Evolutionary conservation across 1,284 basidiomycete genomes (phyloP), one percentile per base, ranked within the genome.

Genomic region (Volvariella volvacea): DNA sequence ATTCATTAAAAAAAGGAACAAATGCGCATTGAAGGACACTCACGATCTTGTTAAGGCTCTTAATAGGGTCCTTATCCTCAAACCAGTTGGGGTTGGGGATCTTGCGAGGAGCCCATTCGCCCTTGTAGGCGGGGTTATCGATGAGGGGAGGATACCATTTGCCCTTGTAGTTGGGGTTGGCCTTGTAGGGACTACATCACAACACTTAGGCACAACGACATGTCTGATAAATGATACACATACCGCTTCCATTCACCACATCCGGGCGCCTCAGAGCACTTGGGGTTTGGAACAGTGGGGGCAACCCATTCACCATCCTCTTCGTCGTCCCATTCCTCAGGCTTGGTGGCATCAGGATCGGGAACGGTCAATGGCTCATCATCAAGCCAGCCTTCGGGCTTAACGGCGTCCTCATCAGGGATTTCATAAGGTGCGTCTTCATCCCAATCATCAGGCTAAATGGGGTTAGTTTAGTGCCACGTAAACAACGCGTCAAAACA

Each of bases 301-400:
- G 93, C 80, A 50, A 97, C 79, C 92, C 93, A 99, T 61, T 98
- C 95, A 65, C 96, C 96, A 58, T 99, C 95, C 65, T 99, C 95
- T 65, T 98, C 96, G 55, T 99, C 90, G 61, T 97, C 94, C 96
- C 96, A 99, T 68, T 99, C 96, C 63, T 98, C 95, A 22, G 96
- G 96, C 78, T 98, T 98, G 70, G 86, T 80, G 39, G 92, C 87
- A 54, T 93, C 83, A 52, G 96, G 94, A 64, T 99, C 96, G 42
- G 92, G 81, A 53, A 98, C 80, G 42, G 67, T 74, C 48, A 78
- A 66, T 2, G 87, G 81, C 64, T 98, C 94, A 50, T 97, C 73
- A 54, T 91, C 92, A 52, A 98, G 80, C 96, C 96, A 99, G 59
- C 90, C 93, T 50, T 87, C 91, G 41, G 96, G 96, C 72, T 90